Evolutionary conservation across 1,284 basidiomycete species (phyloP), one percentile per base, ranked within the genome.

Genomic region (Rhodotorula sp.): DNA sequence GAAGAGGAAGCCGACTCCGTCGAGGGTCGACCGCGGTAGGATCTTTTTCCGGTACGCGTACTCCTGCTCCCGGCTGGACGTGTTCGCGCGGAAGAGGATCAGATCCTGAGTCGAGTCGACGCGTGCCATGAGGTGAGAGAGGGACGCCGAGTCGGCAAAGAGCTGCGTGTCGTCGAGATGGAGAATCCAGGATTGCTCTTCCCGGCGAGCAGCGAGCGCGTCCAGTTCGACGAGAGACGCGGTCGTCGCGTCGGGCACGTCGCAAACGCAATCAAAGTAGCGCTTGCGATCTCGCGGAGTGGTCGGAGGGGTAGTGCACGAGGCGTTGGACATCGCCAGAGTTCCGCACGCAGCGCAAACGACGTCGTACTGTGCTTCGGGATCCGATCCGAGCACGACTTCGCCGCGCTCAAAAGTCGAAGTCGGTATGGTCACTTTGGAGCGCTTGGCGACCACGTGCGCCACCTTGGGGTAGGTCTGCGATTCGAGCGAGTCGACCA

Each of bases 61-160:
- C 49, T 69, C 64, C 54, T 67, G 49, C 29, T 54, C 59, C 10
- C 54, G 26, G 18, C 61, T 47, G 15, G 58, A 52, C 12, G 67
- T 65, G 51, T 49, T 62, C 21, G 66, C 52, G 4, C 73, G 73
- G 61, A 75, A 75, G 29, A 75, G 62, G 66, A 75, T 51, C 48
- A 75, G 61, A 21, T 75, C 65, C 12, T 69, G 52, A 0, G 63
- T 46, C 16, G 60, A 56, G 57, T 67, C 67, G 15, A 75, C 66
- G 21, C 68, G 54, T 16, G 70, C 70, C 73, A 75, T 75, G 51
- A 75, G 70, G 8, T 62, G 68, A 29, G 73, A 65, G 26, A 75
- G 63, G 20, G 73, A 65, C 23, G 58, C 56, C 29, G 60, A 26
- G 3, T 62, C 54, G 23, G 66, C 70, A 51, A 75, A 68, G 8